Conservation (phyloP, 1,284 basidiomycete genomes). For the Apiotrichum brassicae region DNA sequence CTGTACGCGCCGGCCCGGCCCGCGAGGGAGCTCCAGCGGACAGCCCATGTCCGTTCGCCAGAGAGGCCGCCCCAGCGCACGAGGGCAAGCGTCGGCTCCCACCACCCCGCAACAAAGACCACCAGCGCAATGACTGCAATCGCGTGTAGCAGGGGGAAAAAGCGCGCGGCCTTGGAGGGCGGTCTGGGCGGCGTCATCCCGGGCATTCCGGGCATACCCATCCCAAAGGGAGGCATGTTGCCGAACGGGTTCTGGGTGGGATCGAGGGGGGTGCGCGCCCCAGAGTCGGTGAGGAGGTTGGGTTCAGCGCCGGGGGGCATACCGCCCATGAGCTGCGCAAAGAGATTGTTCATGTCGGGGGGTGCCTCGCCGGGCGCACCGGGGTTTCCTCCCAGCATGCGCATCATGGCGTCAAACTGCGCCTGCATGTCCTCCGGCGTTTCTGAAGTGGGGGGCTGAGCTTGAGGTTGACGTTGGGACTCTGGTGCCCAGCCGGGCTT, state of each 20-base stretch:
- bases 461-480: not conserved
- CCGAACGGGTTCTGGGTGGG: conserved; percentile 5
- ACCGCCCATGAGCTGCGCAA: conserved; percentile 24
- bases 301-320: not conserved
- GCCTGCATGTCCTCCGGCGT: conserved; percentile 19
- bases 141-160: conserved; percentile 41
- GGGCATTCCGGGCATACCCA: conserved; percentile 13
- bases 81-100: conserved; percentile 42
- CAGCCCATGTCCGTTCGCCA: conserved; percentile 7
- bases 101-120: conserved; percentile 36
- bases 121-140: conserved; percentile 33
- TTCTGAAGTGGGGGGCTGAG: not conserved
- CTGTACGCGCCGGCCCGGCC: not conserved
- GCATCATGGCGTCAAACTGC: conserved; percentile 37
- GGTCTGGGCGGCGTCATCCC: not conserved
- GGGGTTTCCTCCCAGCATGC: conserved; percentile 24
- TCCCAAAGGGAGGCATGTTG: conserved; percentile 12
- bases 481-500: not conserved
- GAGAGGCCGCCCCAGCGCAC: conserved; percentile 6
- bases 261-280: not conserved
- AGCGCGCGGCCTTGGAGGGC: conserved; percentile 21
- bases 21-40: conserved; percentile 13
- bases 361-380: conserved; percentile 14
- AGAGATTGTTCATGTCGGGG: conserved; percentile 29
- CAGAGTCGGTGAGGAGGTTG: not conserved